Conservation (phyloP, 2,329 filamentous ascomycete genomes). For the Achaetomium macrosporum region DNA sequence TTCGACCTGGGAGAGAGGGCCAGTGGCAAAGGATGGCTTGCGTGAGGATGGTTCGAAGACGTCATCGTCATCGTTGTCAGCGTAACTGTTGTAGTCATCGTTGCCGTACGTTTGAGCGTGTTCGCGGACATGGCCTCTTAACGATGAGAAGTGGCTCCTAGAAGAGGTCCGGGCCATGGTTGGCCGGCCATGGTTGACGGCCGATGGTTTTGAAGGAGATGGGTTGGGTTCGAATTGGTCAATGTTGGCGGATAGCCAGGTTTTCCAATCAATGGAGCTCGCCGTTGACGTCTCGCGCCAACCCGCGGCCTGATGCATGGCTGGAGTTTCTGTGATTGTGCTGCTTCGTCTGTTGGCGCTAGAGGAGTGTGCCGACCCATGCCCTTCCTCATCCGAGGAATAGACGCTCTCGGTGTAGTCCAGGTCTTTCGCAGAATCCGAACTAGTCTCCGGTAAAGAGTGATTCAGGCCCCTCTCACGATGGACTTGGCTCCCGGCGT, state of each 20-base stretch:
- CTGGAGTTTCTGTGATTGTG: slow-evolving; percentile 19
- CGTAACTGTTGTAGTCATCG: slow-evolving; percentile 22
- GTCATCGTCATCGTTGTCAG: slow-evolving; percentile 9
- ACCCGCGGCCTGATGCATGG: slow-evolving; percentile 27
- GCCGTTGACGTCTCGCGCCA: slow-evolving; percentile 36
- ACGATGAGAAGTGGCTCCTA: not conserved
- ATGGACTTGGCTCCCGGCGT: slow-evolving; percentile 14
- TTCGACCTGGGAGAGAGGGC: not conserved
- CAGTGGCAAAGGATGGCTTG: not conserved
- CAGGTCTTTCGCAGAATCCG: slow-evolving; percentile 34
- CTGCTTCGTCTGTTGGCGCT: not conserved
- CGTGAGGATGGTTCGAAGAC: not conserved
- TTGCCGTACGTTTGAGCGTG: slow-evolving; percentile 33
- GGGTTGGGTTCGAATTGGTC: slow-evolving; percentile 29
- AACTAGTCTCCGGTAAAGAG: slow-evolving; percentile 21
- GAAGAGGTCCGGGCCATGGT: slow-evolving; percentile 23
- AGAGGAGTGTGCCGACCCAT: not conserved
- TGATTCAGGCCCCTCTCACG: not conserved
- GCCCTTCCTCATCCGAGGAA: slow-evolving; percentile 31
- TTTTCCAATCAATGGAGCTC: slow-evolving; percentile 43
- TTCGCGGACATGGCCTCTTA: slow-evolving; percentile 33
- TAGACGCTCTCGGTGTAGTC: slow-evolving; percentile 46
- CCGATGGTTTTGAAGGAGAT: slow-evolving; percentile 20
- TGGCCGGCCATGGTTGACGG: slow-evolving; percentile 24
- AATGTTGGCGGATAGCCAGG: slow-evolving; percentile 35